Conservation (phyloP, 2,329 filamentous ascomycete species). For the Trichothecium sympodiale region DNA sequence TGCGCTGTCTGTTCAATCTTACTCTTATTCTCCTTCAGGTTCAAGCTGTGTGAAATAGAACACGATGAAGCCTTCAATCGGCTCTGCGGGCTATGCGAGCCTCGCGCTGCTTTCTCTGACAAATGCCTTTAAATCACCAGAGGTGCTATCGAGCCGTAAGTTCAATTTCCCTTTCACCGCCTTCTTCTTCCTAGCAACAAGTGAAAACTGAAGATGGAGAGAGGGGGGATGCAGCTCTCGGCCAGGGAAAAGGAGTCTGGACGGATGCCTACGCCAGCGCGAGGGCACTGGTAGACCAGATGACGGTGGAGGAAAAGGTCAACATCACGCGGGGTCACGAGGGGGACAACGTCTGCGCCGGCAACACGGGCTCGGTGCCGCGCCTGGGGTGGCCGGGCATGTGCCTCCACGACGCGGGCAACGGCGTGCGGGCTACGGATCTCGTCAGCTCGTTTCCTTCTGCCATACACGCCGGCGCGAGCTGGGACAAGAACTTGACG, state of each 20-base stretch:
- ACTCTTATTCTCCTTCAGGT: too few species aligned
- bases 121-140: too few species aligned
- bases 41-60: too few species aligned
- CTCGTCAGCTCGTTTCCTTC: constrained; percentile 37
- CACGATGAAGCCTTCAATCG: too few species aligned
- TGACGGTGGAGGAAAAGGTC: constrained; percentile 57
- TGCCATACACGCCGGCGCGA: constrained; percentile 34
- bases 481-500: constrained; percentile 43
- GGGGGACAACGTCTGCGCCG: constrained; percentile 37
- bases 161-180: too few species aligned
- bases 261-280: constrained; percentile 47
- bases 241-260: constrained; percentile 33
- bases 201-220: too few species aligned
- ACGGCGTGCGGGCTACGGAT: constrained; percentile 35
- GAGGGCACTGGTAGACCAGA: constrained; percentile 41
- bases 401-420: constrained; percentile 38
- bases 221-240: constrained; percentile 13
- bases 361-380: constrained; percentile 33
- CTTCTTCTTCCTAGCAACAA: too few species aligned
- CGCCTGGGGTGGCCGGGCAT: constrained; percentile 33
- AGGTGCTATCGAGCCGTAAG: too few species aligned
- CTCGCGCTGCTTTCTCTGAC: too few species aligned
- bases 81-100: too few species aligned
- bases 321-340: constrained; percentile 41
- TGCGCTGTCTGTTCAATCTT: too few species aligned